Base-by-base conservation (phyloP, 2,329 filamentous ascomycete genomes). In the Penicillium sp. region DNA sequence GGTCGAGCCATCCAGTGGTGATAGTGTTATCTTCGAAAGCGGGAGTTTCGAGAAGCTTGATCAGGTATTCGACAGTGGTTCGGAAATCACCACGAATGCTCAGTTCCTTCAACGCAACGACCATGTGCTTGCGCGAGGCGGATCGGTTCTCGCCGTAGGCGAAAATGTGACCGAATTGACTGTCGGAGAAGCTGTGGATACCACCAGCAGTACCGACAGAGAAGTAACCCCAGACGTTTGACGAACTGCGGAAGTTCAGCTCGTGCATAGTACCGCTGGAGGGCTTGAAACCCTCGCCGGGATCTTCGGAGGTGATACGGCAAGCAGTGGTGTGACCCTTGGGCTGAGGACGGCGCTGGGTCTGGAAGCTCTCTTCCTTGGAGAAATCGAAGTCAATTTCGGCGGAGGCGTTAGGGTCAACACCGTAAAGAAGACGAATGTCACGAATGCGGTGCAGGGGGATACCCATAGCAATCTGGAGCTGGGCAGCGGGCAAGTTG, bases 201-300 rank as follows among this genome's bases (percentile, higher is more conserved):
- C 92, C 92, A 79, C 92, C 93, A 53, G 91, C 88, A 10, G 92
- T 94, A 80, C 92, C 90, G 75, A 99, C 94, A 50, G 94, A 99
- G 86, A 99, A 99, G 79, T 99, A 99, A 83, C 94, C 94, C 94
- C 94, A 99, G 54, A 97, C 94, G 67, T 99, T 99, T 61, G 94
- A 97, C 75, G 91, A 96, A 80, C 89, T 95, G 72, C 94, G 86
- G 86, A 99, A 99, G 83, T 99, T 99, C 71, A 99, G 82, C 72
- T 99, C 94, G 80, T 97, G 94, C 86, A 99, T 95, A 50, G 93
- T 96, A 86, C 94, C 94, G 70, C 93, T 96, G 43, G 94, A 99
- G 56, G 94, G 94, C 84, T 99, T 99, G 86, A 99, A 99, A 50
- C 94, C 94, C 82, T 99, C 94, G 69, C 95, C 94, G 10, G 94